Percentiles rank a stretch among this genome's conserved stretches.
phyloP scores from a whole-genome alignment of 768 basidiomycete genomes.

The Naganishia randhawae region DNA sequence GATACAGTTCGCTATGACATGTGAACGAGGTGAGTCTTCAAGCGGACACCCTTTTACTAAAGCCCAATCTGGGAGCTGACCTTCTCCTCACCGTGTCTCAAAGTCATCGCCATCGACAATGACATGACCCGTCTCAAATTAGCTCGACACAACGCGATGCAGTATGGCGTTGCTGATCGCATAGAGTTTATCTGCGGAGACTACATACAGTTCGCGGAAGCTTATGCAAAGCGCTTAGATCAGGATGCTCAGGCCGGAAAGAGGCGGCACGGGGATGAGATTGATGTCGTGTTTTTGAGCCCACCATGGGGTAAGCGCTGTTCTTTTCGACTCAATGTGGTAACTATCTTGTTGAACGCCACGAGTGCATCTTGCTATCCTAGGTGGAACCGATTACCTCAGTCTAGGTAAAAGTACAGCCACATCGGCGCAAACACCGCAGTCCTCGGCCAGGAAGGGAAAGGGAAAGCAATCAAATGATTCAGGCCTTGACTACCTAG shows the following conservation, averaged over 20 bases:
- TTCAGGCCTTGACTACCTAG: not conserved
- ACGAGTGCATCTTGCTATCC: conserved; percentile 15
- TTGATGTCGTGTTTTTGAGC: conserved; percentile 87
- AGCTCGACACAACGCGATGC: conserved; percentile 85
- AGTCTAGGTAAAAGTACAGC: conserved; percentile 23
- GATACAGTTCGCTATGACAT: conserved; percentile 93
- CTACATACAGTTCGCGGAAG: conserved; percentile 71
- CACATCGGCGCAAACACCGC: conserved; percentile 11
- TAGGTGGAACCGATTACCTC: conserved; percentile 48
- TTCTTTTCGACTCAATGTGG: conserved; percentile 56
- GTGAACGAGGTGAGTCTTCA: conserved; percentile 71
- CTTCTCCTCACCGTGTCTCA: not conserved
- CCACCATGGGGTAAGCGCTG: conserved; percentile 93
- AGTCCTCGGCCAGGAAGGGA: not conserved
- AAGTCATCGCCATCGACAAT: conserved; percentile 91
- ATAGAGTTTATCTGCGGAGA: conserved; percentile 91
- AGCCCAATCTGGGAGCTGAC: not conserved
- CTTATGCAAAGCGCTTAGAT: conserved; percentile 42
- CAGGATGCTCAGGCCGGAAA: conserved; percentile 10
- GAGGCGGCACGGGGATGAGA: conserved; percentile 46
- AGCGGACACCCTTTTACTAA: not conserved
- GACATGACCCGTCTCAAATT: conserved; percentile 79
- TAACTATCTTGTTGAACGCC: conserved; percentile 19
- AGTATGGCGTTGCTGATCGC: conserved; percentile 89
- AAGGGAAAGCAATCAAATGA: conserved; percentile 6